Evolutionary conservation across 2,329 filamentous ascomycete species (phyloP), one percentile per base, ranked within the genome.

Genomic region (Massarina eburnea): DNA sequence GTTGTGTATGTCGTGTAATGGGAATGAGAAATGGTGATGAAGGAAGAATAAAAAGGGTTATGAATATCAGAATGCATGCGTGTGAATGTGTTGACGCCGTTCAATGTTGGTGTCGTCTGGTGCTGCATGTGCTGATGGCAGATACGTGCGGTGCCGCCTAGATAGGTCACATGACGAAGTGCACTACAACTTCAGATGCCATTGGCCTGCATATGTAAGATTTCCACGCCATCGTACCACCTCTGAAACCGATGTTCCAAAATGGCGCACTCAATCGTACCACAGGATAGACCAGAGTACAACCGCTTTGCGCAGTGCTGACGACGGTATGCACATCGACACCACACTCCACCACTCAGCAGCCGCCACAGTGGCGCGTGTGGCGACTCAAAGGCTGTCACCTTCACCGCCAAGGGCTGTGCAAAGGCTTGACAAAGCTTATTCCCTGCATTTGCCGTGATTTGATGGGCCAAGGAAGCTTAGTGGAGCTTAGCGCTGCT

Each of bases 381-480:
- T n/a, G n/a, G n/a, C n/a, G n/a, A 22, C 24, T 8, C 17, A 15
- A 3, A 27, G n/a, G 12, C 24, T 26, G 27, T 4, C 5, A 30
- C 27, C 4, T 55, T 57, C 54, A 59, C 54, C 18, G 59, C 61
- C 59, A 66, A 67, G 62, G 36, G 22, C 15, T 45, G 1, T 24
- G 10, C 12, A 22, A 45, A 48, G 41, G 54, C 62, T 67, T 65
- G 54, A 44, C 47, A 41, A 59, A 48, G 64, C 62, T 66, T 67
- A 49, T 54, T 41, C 50, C 49, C 39, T 12, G 29, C 46, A 45
- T 44, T 24, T 62, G 60, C 41, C 62, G 57, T 42, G 61, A 61
- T 59, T 63, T 55, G 33, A 15, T 17, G 20, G 42, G 49, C 54
- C 48, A 55, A 47, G 33, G 52, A 63, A 59, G 64, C 64, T 67